phyloP scores from a whole-genome alignment of 305 asterid genomes.

The Caryopteris hybrid region DNA sequence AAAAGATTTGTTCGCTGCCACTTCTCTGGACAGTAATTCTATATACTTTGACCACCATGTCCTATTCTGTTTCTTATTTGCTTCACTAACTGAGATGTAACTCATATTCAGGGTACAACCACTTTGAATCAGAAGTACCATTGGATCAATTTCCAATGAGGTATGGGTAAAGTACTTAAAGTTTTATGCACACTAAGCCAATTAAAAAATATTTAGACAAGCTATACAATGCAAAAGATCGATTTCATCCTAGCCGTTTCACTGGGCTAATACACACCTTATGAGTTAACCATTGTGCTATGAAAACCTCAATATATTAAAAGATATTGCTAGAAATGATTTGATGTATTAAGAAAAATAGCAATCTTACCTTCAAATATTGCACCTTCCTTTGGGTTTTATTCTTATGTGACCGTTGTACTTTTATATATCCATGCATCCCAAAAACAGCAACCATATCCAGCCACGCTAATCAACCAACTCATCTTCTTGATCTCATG shows the following conservation, averaged over 20 bases:
- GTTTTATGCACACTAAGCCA: neutral
- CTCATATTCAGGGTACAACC: neutral
- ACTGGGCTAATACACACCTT: neutral
- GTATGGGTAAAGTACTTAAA: neutral
- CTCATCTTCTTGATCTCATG: conserved; percentile 1
- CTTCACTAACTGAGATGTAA: neutral
- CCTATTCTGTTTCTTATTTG: neutral
- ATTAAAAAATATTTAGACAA: neutral
- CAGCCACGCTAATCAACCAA: neutral
- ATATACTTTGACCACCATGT: neutral
- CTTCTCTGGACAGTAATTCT: neutral
- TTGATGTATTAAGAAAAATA: neutral
- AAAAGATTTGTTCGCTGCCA: neutral
- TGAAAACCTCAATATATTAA: neutral
- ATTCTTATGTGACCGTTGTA: neutral
- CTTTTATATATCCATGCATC: neutral
- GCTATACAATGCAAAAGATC: neutral
- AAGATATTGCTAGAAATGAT: neutral
- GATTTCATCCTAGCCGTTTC: neutral
- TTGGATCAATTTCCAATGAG: neutral
- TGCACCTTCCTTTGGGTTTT: neutral
- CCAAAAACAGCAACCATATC: neutral
- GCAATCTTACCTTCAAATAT: neutral
- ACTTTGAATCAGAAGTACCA: neutral
- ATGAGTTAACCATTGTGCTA: neutral